Percentiles rank a stretch among this genome's conserved stretches.
phyloP scores from a whole-genome alignment of 768 basidiomycete genomes.

The Mycena venus region DNA sequence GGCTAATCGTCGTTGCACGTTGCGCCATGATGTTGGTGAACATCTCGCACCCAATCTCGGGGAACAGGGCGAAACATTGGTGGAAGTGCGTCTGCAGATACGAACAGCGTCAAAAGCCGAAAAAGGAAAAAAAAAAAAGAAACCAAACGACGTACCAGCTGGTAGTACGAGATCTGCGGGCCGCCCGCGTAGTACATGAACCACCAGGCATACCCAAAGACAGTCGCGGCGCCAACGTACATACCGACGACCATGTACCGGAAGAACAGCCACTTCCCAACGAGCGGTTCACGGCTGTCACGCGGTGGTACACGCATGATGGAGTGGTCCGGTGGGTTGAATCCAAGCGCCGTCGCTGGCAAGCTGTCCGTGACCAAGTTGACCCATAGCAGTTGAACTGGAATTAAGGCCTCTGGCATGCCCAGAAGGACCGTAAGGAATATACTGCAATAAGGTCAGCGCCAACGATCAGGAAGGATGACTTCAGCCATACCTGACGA shows the following conservation, averaged over 20 bases:
- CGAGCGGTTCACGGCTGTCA: conserved; percentile 89
- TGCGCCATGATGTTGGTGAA: conserved; percentile 91
- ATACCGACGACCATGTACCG: conserved; percentile 93
- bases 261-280: conserved; percentile 95
- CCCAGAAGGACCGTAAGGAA: conserved; percentile 97
- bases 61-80: conserved; percentile 85
- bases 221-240: conserved; percentile 96
- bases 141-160: conserved; percentile 75
- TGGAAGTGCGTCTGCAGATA: conserved; percentile 92
- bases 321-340: conserved; percentile 96
- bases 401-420: conserved; percentile 99
- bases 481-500: conserved; percentile 69
- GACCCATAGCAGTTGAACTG: conserved; percentile 98
- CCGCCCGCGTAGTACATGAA: conserved; percentile 92
- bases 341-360: conserved; percentile 96
- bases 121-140: conserved; percentile 7
- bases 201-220: conserved; percentile 99
- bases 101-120: background rate
- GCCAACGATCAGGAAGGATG: background rate
- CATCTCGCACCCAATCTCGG: conserved; percentile 95
- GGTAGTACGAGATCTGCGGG: conserved; percentile 93
- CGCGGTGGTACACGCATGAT: conserved; percentile 97
- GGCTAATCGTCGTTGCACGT: conserved; percentile 93
- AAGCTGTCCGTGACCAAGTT: conserved; percentile 97
- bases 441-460: conserved; percentile 66